phyloP scores from a whole-genome alignment of 345 rosid species.

The Aquilaria malaccensis region DNA sequence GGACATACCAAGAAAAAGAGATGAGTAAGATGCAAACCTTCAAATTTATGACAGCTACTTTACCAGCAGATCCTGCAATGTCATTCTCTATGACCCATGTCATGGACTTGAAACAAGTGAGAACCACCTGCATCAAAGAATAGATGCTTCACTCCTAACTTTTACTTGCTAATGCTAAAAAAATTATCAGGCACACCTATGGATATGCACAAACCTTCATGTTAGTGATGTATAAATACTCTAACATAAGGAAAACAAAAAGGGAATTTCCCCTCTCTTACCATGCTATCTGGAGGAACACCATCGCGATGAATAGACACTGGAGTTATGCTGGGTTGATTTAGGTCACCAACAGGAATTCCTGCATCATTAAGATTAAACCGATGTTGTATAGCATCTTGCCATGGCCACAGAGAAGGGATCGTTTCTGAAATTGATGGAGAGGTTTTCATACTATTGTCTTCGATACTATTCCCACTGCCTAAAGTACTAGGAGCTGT shows the following conservation, averaged over 20 bases:
- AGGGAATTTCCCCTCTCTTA: constrained; percentile 15
- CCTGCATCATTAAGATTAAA: constrained; percentile 48
- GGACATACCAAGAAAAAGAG: not conserved
- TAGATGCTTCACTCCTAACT: too few relatives aligned
- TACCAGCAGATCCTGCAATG: constrained; percentile 28
- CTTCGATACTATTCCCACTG: constrained; percentile 34
- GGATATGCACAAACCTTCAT: too few relatives aligned
- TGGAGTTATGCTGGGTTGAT: constrained; percentile 46
- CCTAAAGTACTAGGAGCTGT: constrained; percentile 29
- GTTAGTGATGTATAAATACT: not conserved
- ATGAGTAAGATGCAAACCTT: constrained; percentile 27
- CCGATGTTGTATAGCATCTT: constrained; percentile 29
- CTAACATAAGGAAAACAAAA: not conserved
- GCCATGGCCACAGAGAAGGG: constrained; percentile 59
- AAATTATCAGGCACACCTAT: too few relatives aligned
- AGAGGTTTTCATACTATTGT: constrained; percentile 28
- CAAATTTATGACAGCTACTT: constrained; percentile 54
- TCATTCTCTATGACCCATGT: constrained; percentile 59
- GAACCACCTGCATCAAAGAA: constrained; percentile 42
- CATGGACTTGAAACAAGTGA: constrained; percentile 62
- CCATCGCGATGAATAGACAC: constrained; percentile 40
- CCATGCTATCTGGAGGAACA: constrained; percentile 32
- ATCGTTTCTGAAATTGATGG: constrained; percentile 28
- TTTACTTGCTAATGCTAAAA: too few relatives aligned
- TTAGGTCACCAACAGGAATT: constrained; percentile 41